Base-by-base conservation (phyloP, 2,329 filamentous ascomycete genomes). In the Magnaporthiopsis poae region DNA sequence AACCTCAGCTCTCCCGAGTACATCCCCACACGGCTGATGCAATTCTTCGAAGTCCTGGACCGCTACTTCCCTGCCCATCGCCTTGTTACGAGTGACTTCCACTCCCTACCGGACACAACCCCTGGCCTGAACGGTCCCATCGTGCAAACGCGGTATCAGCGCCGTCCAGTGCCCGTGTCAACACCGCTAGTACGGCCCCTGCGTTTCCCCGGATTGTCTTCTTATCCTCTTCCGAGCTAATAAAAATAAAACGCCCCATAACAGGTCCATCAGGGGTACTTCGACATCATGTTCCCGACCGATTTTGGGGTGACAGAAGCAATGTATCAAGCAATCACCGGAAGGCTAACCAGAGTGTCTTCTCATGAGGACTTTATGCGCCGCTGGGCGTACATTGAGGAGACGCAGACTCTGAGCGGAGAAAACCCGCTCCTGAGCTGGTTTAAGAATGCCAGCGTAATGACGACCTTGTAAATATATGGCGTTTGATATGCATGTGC, bases 271-370 rank as follows among this genome's bases (percentile, higher is more conserved):
- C 96, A 99, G 80, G 96, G 95, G 62, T 98, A 96, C 78, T 99
- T 99, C 75, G 96, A 99, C 75, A 97, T 99, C 72, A 88, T 99
- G 75, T 99, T 99, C 80, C 95, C 95, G 0, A 99, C 95, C 13
- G 90, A 99, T 77, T 99, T 99, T 75, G 83, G 86, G 69, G 89
- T 96, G 71, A 89, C 95, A 78, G 92, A 98, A 77, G 88, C 92
- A 72, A 87, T 98, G 71, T 99, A 99, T 79, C 88, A 91, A 66
- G 92, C 92, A 68, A 87, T 98, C 72, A 99, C 95, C 0, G 94
- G 94, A 39, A 95, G 96, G 75, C 81, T 98, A 72, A 96, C 93
- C 2, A 86, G 90, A 65, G 91, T 96, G 65, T 85, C 88, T 75
- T 87, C 89, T 56, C 95, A 99, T 73, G 92, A 94, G 75, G 91